Evolutionary conservation across 768 basidiomycete genomes (phyloP), one percentile per base, ranked within the genome.

Genomic region (Agaricus sinodeliciosus): DNA sequence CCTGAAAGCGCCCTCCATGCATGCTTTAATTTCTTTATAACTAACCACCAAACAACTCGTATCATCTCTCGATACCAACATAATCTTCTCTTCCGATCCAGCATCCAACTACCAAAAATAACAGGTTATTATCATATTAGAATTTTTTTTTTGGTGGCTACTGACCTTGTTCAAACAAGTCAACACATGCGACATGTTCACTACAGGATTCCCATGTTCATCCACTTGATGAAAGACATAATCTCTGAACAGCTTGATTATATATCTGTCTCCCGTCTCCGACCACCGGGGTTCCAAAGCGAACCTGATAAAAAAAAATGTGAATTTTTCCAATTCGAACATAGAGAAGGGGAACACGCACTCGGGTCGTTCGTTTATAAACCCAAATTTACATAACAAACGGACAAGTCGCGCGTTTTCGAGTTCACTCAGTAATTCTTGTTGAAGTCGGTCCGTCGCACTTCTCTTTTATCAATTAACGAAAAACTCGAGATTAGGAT

Each of bases 321-420:
- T 18, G 12, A 43, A 43, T 12, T 31, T 31, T 31, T 31, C 11
- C 1, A 3, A 7, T 8, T 31, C 6, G 26, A 27, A 27, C 9
- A 4, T 41, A 13, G 45, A 34, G 19, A 51, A 34, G 28, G 41
- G 44, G 31, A 15, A 5, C n/a, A 78, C 90, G 51, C 64, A 97
- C 93, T 98, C 96, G 2, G 96, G 95, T n/a, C 96, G 79, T 64
- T 99, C 96, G 65, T 98, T 98, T 72, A 99, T 97, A 68, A 99
- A 98, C 0, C 93, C 93, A 60, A 99, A 86, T 70, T 98, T 99
- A 67, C 85, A 85, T 55, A 98, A 71, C 46, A 98, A 68, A 44
- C 96, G 78, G 27, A 97, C 88, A 9, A 98, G 74, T 25, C 96
- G 78, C 0, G 88, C 93, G 62, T 99, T 98, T 72, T 98, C 96